phyloP scores from a whole-genome alignment of 2,329 filamentous ascomycete species.

The Madurella fahalii region DNA sequence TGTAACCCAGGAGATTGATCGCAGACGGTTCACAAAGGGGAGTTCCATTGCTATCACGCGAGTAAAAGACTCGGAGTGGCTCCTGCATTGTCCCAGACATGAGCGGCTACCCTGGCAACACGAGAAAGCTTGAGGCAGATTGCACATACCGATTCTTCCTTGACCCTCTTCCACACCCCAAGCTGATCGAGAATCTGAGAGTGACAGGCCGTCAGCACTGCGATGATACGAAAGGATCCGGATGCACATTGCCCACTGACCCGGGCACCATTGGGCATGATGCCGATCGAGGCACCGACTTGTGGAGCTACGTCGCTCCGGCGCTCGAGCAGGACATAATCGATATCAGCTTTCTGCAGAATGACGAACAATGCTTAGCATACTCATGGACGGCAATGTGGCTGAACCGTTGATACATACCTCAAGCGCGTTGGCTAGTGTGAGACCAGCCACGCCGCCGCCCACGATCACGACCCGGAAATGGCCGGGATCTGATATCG shows the following conservation, averaged over 20 bases:
- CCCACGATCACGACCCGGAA: conserved; percentile 31
- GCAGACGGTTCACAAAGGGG: conserved; percentile 1
- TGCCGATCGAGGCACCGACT: conserved; percentile 32
- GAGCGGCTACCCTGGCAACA: not conserved
- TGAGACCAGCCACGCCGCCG: conserved; percentile 30
- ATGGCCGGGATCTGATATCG: not conserved
- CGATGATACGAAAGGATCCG: not conserved
- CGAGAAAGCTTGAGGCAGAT: not conserved
- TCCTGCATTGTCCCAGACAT: conserved; percentile 3
- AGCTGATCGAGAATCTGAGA: conserved; percentile 31
- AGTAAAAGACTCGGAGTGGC: conserved; percentile 8
- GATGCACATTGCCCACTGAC: not conserved
- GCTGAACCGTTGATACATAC: not conserved
- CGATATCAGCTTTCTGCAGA: conserved; percentile 28
- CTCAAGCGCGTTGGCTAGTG: conserved; percentile 30
- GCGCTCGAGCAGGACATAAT: conserved; percentile 38
- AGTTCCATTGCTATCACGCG: conserved; percentile 27
- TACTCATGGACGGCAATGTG: not conserved
- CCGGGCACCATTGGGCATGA: conserved; percentile 27
- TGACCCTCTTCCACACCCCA: conserved; percentile 26
- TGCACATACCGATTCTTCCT: conserved; percentile 20
- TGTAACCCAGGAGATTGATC: conserved; percentile 19
- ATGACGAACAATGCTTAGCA: not conserved
- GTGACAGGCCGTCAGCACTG: too few species aligned
- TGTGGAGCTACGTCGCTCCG: conserved; percentile 29